These are phyloP conservation scores for Ophiocordyceps unilateralis DNA, from an alignment of 2,329 filamentous ascomycete species.

Conservation along the genomic window DNA sequence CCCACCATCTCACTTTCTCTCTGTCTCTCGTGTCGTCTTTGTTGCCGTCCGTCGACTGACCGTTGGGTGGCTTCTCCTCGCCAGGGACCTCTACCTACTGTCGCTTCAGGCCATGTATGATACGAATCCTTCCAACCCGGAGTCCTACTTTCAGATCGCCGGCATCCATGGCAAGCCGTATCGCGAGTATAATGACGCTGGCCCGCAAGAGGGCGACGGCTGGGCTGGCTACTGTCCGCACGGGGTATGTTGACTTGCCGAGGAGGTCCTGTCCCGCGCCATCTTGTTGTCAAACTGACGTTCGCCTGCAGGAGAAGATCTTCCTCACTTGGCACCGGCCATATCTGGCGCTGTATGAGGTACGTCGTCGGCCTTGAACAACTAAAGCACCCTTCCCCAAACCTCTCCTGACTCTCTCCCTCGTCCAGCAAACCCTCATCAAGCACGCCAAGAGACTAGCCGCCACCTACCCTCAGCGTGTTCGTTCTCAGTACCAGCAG, in stretches of 20 bases:
- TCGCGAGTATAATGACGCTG: conserved; percentile 24
- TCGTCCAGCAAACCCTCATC: conserved; percentile 32
- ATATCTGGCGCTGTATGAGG: conserved; percentile 36
- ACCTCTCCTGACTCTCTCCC: conserved; percentile 3
- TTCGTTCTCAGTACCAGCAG: conserved; percentile 18
- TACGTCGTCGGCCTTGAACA: conserved; percentile 8
- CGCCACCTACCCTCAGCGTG: conserved; percentile 19
- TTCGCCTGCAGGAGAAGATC: conserved; percentile 22
- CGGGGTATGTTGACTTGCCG: conserved; percentile 16
- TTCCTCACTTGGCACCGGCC: conserved; percentile 40
- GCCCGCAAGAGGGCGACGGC: conserved; percentile 9
- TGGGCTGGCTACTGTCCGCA: conserved; percentile 30
- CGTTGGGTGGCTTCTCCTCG: neutral
- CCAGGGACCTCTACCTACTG: conserved; percentile 31
- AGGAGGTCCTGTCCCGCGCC: neutral
- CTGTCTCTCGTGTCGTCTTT: no score
- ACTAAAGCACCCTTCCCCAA: no score
- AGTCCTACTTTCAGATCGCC: conserved; percentile 32
- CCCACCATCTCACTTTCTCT: no score
- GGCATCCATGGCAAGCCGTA: conserved; percentile 28
- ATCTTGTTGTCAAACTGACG: neutral
- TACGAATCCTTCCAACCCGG: conserved; percentile 19
- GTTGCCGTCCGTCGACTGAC: neutral
- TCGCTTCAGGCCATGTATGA: conserved; percentile 26
- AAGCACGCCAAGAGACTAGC: conserved; percentile 28